Conservation (phyloP, 495 filamentous ascomycete species). For the Penicillium alfredii region DNA sequence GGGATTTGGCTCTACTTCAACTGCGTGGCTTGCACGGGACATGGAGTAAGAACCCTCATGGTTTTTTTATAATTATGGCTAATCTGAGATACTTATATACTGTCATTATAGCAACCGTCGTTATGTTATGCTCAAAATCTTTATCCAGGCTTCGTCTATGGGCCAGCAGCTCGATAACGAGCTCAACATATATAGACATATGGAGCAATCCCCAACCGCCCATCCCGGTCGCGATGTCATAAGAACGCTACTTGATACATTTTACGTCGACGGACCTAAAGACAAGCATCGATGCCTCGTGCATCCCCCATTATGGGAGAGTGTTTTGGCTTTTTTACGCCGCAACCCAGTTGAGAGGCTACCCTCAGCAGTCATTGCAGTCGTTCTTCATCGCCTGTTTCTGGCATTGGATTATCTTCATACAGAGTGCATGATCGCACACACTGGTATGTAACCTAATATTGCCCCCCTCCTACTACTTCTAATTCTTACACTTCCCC, state of each 20-base stretch:
- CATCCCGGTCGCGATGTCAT: constrained; percentile 22
- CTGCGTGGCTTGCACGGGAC: constrained; percentile 32
- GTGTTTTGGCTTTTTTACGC: constrained; percentile 19
- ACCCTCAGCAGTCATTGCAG: constrained; percentile 12
- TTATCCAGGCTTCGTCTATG: constrained; percentile 17
- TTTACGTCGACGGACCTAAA: constrained; percentile 14
- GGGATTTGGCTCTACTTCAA: constrained; percentile 32
- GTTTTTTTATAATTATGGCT: not conserved
- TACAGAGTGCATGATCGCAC: constrained; percentile 35
- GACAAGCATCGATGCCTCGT: constrained; percentile 24
- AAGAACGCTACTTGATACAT: constrained; percentile 16
- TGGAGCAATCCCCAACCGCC: constrained; percentile 12
- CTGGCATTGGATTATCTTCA: constrained; percentile 30
- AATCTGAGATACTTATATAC: no score
- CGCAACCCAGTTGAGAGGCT: constrained; percentile 11
- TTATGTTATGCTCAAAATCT: constrained; percentile 33
- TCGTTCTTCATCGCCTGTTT: constrained; percentile 19
- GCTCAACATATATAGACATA: constrained; percentile 24
- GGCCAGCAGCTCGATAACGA: constrained; percentile 24
- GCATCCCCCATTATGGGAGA: constrained; percentile 24
- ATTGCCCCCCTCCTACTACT: not conserved
- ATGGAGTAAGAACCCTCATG: constrained; percentile 21
- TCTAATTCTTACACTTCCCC: not conserved
- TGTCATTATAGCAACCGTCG: constrained; percentile 19
- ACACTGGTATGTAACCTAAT: constrained; percentile 13